Base-by-base conservation (phyloP, 192 early-diverging fungal genomes). In the Rhizophagus sp. region DNA sequence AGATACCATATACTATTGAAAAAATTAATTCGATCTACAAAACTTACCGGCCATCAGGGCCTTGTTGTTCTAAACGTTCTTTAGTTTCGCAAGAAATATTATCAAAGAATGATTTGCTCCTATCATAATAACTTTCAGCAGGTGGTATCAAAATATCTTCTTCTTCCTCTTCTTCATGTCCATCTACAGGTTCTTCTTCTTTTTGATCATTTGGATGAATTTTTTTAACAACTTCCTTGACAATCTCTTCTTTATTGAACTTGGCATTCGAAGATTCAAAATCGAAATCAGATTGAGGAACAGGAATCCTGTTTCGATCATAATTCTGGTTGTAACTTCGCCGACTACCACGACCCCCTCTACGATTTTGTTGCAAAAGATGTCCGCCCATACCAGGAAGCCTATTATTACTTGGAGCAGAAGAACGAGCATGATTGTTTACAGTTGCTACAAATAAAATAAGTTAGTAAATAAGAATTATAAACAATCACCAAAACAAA, bases 11-110 rank as follows among this genome's bases (percentile, higher is more conserved):
- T 19, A 25, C 24, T 44, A 17, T 63, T 33, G 13, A 30, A 30
- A 57, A 25, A 34, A 27, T 9, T 33, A 66, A 7, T 30, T 24
- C n/a, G 33, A 80, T 61, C 17, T 36, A 30, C 8, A 39, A 30
- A 61, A 80, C 85, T 17, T 82, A 93, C 91, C 85, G 80, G 74
- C 85, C 90, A 47, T 83, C 86, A 1, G 83, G 82, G 22, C 80
- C 82, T 75, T 88, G 84, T 36, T 78, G 76, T 82, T 93, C 93
- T 69, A 89, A 84, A 12, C 93, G 89, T 81, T 97, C 96, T 85
- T 96, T 97, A 41, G 93, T 90, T 83, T 99, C 97, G 83, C 96
- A 97, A 57, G 97, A 97, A 83, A 99, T 97, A 84, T 98, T 94
- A 84, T 98, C 97, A 90, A 99, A 99, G 88, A 99, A 99, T 41